Percentiles rank a stretch among this genome's conserved stretches.
Evolutionary conservation across 306 rosid species (phyloP).

Genomic region (Begonia fuchsioides): DNA sequence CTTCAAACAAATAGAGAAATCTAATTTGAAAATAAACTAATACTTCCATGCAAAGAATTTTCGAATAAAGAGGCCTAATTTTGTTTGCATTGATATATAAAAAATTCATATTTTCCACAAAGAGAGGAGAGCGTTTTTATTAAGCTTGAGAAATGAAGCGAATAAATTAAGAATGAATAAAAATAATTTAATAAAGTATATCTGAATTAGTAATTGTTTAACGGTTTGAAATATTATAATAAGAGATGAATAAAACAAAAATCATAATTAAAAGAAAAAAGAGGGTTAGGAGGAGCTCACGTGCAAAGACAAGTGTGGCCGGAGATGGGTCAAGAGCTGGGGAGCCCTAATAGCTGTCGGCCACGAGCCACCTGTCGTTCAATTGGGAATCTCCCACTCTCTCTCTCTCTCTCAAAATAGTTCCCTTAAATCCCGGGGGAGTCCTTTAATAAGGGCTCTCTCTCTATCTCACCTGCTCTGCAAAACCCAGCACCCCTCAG

Average conservation of each 20-base stretch:
- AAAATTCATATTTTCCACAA: too few relatives aligned
- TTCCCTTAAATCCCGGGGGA: conserved; percentile 30
- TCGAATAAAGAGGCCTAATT: too few relatives aligned
- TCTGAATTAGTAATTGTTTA: too few relatives aligned
- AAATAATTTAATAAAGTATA: too few relatives aligned
- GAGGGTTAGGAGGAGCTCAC: conserved; percentile 16
- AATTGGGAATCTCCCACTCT: conserved; percentile 18
- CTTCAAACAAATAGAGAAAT: too few relatives aligned
- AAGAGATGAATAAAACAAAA: background rate
- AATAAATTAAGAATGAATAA: too few relatives aligned
- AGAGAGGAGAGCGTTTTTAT: too few relatives aligned
- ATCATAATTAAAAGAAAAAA: background rate
- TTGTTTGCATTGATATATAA: too few relatives aligned
- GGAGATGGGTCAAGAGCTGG: conserved; percentile 5
- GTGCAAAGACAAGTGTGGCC: conserved; percentile 11
- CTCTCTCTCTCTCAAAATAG: conserved; percentile 6
- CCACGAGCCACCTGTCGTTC: conserved; percentile 26
- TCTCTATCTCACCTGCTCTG: conserved; percentile 3
- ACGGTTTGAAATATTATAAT: too few relatives aligned
- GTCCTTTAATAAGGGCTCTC: background rate
- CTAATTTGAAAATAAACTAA: too few relatives aligned
- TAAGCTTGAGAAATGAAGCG: too few relatives aligned
- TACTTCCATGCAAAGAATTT: too few relatives aligned
- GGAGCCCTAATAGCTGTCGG: conserved; percentile 31
- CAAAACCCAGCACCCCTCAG: background rate